Percentiles rank a stretch among this genome's conserved stretches.
Conservation (phyloP, 305 asterid species). For the Fraxinus dipetala region DNA sequence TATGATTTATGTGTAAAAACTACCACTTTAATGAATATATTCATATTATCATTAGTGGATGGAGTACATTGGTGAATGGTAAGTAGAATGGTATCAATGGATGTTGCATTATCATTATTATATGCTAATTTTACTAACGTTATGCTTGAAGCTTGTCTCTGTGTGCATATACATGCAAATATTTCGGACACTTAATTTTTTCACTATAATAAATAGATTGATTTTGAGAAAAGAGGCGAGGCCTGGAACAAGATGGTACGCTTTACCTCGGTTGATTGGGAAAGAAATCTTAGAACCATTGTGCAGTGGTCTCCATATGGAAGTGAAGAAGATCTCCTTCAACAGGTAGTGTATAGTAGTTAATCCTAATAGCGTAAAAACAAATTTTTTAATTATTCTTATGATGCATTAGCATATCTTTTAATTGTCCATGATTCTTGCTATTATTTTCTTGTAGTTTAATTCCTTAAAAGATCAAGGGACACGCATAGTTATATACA, state of each 20-base stretch:
- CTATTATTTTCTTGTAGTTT: slow-evolving; percentile 25
- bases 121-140: not conserved
- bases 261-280: slow-evolving; percentile 44
- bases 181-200: slow-evolving; percentile 15
- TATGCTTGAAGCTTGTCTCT: not conserved
- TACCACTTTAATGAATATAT: not conserved
- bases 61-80: not conserved
- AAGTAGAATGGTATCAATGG: not conserved
- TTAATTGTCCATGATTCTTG: not conserved
- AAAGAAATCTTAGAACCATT: slow-evolving; percentile 53
- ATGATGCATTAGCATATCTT: not conserved
- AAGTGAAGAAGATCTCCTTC: slow-evolving; percentile 57
- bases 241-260: slow-evolving; percentile 47
- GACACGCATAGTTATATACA: slow-evolving; percentile 64
- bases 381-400: not conserved
- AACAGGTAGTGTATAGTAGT: slow-evolving; percentile 40
- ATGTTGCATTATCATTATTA: not conserved
- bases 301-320: slow-evolving; percentile 69
- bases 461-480: slow-evolving; percentile 54
- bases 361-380: not conserved
- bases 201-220: slow-evolving; percentile 43
- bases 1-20: not conserved
- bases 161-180: not conserved
- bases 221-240: slow-evolving; percentile 46
- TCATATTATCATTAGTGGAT: not conserved